These are phyloP conservation scores for Microdochium bolleyi DNA, from an alignment of 2,329 filamentous ascomycete genomes.

Conservation along the genomic window DNA sequence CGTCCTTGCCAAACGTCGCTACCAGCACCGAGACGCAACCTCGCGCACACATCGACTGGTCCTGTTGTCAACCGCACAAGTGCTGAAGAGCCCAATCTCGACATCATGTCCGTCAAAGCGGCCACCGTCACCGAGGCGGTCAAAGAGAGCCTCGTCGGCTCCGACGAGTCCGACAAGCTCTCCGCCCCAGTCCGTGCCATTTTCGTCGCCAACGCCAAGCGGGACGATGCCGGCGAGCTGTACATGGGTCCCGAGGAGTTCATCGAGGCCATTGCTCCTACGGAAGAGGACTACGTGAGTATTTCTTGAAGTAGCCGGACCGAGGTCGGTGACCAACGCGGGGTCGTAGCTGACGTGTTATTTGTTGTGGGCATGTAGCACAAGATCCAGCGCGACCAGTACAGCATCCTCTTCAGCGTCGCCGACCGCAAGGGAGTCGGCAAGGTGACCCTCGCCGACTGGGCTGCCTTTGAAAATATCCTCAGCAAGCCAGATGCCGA, in stretches of 20 bases:
- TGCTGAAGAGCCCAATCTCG: background rate
- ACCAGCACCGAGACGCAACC: background rate
- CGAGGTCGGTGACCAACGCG: background rate
- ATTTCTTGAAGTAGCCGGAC: background rate
- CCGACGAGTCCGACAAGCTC: slow-evolving; percentile 48
- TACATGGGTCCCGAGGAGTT: slow-evolving; percentile 84
- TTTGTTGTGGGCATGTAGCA: slow-evolving; percentile 49
- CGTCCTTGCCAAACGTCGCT: background rate
- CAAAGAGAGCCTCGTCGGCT: slow-evolving; percentile 72
- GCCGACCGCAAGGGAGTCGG: slow-evolving; percentile 74
- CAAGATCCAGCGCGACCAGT: slow-evolving; percentile 96
- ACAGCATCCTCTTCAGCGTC: slow-evolving; percentile 84
- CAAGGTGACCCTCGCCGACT: slow-evolving; percentile 73
- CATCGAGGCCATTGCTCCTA: slow-evolving; percentile 80
- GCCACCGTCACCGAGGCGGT: slow-evolving; percentile 58
- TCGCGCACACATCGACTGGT: background rate
- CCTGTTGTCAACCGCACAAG: background rate
- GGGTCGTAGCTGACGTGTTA: background rate
- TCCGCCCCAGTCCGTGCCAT: slow-evolving; percentile 68
- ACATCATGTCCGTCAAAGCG: slow-evolving; percentile 20
- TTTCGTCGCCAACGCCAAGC: slow-evolving; percentile 69
- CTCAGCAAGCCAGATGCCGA: slow-evolving; percentile 92
- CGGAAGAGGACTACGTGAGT: slow-evolving; percentile 84
- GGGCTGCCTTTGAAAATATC: slow-evolving; percentile 89
- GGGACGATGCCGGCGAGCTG: slow-evolving; percentile 69